These are phyloP conservation scores for Deuterostichococcus epilithicus DNA, from an alignment of 139 green algal species.

Conservation along the genomic window DNA sequence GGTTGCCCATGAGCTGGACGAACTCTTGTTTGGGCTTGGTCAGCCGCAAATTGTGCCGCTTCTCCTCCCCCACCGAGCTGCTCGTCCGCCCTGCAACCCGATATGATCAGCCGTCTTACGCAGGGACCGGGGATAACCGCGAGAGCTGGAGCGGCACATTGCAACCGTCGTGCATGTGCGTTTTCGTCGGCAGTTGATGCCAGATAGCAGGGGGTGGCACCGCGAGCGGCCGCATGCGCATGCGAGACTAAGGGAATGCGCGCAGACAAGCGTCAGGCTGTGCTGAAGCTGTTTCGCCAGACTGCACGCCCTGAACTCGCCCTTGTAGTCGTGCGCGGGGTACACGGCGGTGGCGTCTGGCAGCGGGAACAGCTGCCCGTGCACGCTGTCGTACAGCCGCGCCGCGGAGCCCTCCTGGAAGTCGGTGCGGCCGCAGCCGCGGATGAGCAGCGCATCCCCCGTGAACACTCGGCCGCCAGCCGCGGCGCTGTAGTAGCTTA, in stretches of 20 bases:
- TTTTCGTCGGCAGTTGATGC: too few relatives aligned
- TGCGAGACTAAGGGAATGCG: too few relatives aligned
- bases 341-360: conserved; percentile 42
- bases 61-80: conserved; percentile 61
- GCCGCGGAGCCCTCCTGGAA: conserved; percentile 39
- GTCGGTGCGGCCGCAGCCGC: conserved; percentile 66
- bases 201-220: too few relatives aligned
- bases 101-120: too few relatives aligned
- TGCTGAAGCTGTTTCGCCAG: too few relatives aligned
- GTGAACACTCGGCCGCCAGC: conserved; percentile 47
- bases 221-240: too few relatives aligned
- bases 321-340: conserved; percentile 65
- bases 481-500: conserved; percentile 35
- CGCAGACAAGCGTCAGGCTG: too few relatives aligned
- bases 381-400: conserved; percentile 30
- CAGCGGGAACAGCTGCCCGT: conserved; percentile 42
- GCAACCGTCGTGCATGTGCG: too few relatives aligned
- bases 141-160: too few relatives aligned
- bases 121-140: too few relatives aligned
- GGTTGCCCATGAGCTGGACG: conserved; percentile 49
- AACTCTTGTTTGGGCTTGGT: conserved; percentile 61
- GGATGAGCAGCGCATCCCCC: conserved; percentile 58
- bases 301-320: too few relatives aligned
- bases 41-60: conserved; percentile 54
- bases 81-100: conserved; percentile 20